Base-by-base conservation (phyloP, 106 monocot genomes). In the Dendrobium huoshanense region DNA sequence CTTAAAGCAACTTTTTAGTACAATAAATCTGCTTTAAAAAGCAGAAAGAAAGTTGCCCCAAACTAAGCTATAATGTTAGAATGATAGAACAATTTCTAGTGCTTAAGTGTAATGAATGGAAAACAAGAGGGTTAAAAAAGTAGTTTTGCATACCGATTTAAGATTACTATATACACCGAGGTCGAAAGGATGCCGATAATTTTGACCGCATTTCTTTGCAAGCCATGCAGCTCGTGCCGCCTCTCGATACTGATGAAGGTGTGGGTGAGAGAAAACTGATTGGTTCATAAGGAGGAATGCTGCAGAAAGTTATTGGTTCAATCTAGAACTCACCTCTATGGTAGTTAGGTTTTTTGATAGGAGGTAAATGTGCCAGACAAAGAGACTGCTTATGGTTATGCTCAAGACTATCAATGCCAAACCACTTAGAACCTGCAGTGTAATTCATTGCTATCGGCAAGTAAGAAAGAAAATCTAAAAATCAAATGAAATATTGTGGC, bases 301-400 rank as follows among this genome's bases (percentile, higher is more conserved):
- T 5, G 24, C 2, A 24, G 5, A 64, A 22, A 64, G 64, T 15
- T 8, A 22, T n/a, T 56, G 37, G 37, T 37, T 37, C 37, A 37
- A 76, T 73, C 8, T 79, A 31, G 25, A 42, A 73, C 73, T 72
- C 7, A 88, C 92, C 90, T 93, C 92, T 83, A 93, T 93, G 24
- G 92, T 93, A 47, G 90, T 90, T 81, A 88, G 80, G 84, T 93
- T 93, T 44, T 83, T 84, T 51, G 84, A 58, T 44, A 88, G 77
- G 61, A 93, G 90, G 80, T 90, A 90, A 54, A 93, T 82, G 79
- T 93, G 90, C 92, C 92, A 93, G 77, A 77, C 84, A 67, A 93
- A 82, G 5, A 93, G 73, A 84, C 83, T 86, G 80, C 82, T 82
- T 29, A 75, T 82, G 25, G 80, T 82, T 47, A 90, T 44, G 83